Evolutionary conservation across 1,284 basidiomycete species (phyloP).

Genomic region (Chiua sp.): DNA sequence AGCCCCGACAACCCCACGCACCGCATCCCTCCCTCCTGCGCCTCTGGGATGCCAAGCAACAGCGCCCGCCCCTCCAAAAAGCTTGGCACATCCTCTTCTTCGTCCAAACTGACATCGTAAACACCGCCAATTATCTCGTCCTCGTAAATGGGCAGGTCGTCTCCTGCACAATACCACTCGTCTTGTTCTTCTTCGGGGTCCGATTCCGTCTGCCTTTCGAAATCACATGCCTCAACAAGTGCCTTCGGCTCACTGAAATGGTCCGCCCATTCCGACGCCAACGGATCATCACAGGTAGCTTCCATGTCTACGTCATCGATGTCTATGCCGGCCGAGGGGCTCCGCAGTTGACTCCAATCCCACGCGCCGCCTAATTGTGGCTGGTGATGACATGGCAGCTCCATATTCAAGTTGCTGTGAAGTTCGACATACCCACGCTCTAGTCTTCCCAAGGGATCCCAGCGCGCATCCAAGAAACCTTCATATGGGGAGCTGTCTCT

Average conservation of each 20-base stretch:
- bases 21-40: neutral
- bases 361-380: constrained; percentile 1
- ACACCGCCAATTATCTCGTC: neutral
- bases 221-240: neutral
- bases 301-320: constrained; percentile 11
- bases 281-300: neutral
- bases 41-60: constrained; percentile 35
- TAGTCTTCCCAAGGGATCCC: neutral
- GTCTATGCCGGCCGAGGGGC: neutral
- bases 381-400: too few relatives aligned
- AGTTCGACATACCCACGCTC: constrained; percentile 2
- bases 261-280: constrained; percentile 9
- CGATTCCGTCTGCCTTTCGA: neutral
- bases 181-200: constrained; percentile 1
- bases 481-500: constrained; percentile 15
- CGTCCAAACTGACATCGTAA: neutral
- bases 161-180: neutral
- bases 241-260: neutral
- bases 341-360: constrained; percentile 1
- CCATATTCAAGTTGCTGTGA: neutral
- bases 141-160: constrained; percentile 1
- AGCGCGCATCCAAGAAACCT: constrained; percentile 1
- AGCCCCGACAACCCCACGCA: constrained; percentile 26
- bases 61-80: constrained; percentile 55
- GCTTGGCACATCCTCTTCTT: constrained; percentile 8